Evolutionary conservation across 768 basidiomycete genomes (phyloP).

Genomic region (Pisolithus sp.): DNA sequence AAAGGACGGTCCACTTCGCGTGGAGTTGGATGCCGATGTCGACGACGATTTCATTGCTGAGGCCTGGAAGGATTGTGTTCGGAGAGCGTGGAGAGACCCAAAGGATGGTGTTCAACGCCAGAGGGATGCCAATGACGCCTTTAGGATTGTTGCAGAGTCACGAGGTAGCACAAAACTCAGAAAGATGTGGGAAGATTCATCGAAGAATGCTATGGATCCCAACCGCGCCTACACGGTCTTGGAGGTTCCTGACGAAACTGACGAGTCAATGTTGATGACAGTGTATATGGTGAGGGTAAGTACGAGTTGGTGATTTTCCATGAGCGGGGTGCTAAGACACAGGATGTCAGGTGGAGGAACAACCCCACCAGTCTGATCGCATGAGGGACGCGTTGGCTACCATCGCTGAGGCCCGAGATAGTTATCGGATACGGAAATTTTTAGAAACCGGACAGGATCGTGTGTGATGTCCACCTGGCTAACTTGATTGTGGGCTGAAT

Average conservation of each 20-base stretch:
- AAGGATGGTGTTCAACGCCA: slow-evolving; percentile 41
- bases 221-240: slow-evolving; percentile 66
- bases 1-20: slow-evolving; percentile 44
- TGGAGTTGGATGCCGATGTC: slow-evolving; percentile 68
- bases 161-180: slow-evolving; percentile 46
- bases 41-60: slow-evolving; percentile 63
- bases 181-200: slow-evolving; percentile 47
- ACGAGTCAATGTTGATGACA: slow-evolving; percentile 72
- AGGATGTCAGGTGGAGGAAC: slow-evolving; percentile 56
- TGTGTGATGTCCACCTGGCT: slow-evolving; percentile 36
- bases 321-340: slow-evolving; percentile 6
- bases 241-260: slow-evolving; percentile 63
- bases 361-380: slow-evolving; percentile 56
- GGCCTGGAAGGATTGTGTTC: slow-evolving; percentile 58
- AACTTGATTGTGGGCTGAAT: neutral
- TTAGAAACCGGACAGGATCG: slow-evolving; percentile 65
- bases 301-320: slow-evolving; percentile 4
- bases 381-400: slow-evolving; percentile 68
- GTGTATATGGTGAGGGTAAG: slow-evolving; percentile 66
- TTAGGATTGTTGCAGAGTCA: slow-evolving; percentile 62
- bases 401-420: slow-evolving; percentile 71
- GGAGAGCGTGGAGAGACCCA: slow-evolving; percentile 47
- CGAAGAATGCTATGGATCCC: slow-evolving; percentile 56
- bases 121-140: slow-evolving; percentile 56
- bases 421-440: slow-evolving; percentile 62